These are phyloP conservation scores for Fusarium sp. DNA, from an alignment of 2,329 filamentous ascomycete species.

Conservation along the genomic window DNA sequence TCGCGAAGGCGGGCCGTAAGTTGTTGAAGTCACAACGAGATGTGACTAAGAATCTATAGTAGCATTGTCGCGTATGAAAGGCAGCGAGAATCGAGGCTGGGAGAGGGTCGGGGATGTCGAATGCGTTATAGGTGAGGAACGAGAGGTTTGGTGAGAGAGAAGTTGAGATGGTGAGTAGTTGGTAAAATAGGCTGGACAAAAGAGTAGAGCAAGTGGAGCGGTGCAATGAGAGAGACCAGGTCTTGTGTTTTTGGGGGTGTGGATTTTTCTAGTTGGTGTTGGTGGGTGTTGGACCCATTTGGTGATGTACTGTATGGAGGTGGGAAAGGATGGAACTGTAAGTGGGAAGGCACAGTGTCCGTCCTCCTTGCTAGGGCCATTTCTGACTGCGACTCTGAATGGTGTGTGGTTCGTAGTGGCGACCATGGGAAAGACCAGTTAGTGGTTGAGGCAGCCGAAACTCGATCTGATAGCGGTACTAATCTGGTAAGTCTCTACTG, in stretches of 20 bases:
- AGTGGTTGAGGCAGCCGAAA: slow-evolving; percentile 1
- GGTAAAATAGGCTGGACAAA: slow-evolving; percentile 41
- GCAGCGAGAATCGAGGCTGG: slow-evolving; percentile 19
- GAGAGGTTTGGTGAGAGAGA: slow-evolving; percentile 38
- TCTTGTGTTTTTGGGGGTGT: slow-evolving; percentile 48
- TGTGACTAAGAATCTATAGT: slow-evolving; percentile 47
- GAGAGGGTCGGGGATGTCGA: slow-evolving; percentile 6
- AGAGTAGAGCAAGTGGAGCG: slow-evolving; percentile 46
- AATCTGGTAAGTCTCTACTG: slow-evolving; percentile 29
- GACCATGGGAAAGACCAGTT: slow-evolving; percentile 2
- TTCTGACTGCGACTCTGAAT: slow-evolving; percentile 7
- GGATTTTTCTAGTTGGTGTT: slow-evolving; percentile 44
- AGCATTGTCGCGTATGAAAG: slow-evolving; percentile 43
- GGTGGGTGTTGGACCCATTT: slow-evolving; percentile 35
- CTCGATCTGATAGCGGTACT: slow-evolving; percentile 23
- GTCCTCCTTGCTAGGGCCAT: slow-evolving; percentile 1
- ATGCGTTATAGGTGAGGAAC: slow-evolving; percentile 17
- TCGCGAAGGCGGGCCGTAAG: slow-evolving; percentile 45
- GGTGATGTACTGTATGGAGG: slow-evolving; percentile 48
- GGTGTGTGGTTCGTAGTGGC: slow-evolving; percentile 27
- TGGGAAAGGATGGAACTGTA: slow-evolving; percentile 33
- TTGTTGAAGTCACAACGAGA: slow-evolving; percentile 40
- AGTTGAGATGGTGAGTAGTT: slow-evolving; percentile 41
- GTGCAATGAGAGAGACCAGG: slow-evolving; percentile 39
- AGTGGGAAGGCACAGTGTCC: slow-evolving; percentile 39